Conservation (phyloP, 2,329 filamentous ascomycete genomes). For the Talaromyces sp. region DNA sequence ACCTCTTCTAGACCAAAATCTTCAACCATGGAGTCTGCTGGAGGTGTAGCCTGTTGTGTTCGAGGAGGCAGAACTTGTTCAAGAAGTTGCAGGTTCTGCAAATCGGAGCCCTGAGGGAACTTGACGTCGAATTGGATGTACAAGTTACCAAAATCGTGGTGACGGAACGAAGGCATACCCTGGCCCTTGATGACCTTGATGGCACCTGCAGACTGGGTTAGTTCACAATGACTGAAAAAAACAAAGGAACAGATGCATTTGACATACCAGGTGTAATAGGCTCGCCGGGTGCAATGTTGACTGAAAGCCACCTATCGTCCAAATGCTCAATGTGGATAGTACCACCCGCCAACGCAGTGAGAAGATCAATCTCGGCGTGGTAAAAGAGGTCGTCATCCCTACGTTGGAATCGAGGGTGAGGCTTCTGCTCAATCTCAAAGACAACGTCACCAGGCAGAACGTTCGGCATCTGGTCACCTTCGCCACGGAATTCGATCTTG, state of each 20-base stretch:
- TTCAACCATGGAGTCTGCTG: slow-evolving; percentile 84
- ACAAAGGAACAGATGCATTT: too few relatives aligned
- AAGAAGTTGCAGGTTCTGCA: slow-evolving; percentile 70
- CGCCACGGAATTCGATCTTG: slow-evolving; percentile 94
- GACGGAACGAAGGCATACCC: slow-evolving; percentile 93
- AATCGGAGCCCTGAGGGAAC: slow-evolving; percentile 75
- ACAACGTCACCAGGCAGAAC: slow-evolving; percentile 93
- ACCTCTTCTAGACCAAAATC: slow-evolving; percentile 82
- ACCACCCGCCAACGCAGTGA: slow-evolving; percentile 90
- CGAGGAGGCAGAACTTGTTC: slow-evolving; percentile 80
- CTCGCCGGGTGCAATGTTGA: slow-evolving; percentile 90
- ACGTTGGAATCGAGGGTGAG: slow-evolving; percentile 89
- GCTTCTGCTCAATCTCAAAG: slow-evolving; percentile 99
- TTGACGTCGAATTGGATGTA: slow-evolving; percentile 98
- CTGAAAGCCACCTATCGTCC: slow-evolving; percentile 92
- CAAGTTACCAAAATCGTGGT: slow-evolving; percentile 92
- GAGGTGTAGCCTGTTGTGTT: slow-evolving; percentile 62
- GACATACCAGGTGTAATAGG: slow-evolving; percentile 83
- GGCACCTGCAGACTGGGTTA: slow-evolving; percentile 57
- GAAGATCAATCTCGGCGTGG: slow-evolving; percentile 89
- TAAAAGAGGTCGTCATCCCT: slow-evolving; percentile 96
- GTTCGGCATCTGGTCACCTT: slow-evolving; percentile 92
- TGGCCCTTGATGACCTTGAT: slow-evolving; percentile 94
- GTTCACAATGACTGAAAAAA: slow-evolving; percentile 18
- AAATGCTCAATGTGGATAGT: slow-evolving; percentile 92